These are phyloP conservation scores for Tricholoma bakamatsutake DNA, from an alignment of 768 basidiomycete genomes.

Conservation along the genomic window DNA sequence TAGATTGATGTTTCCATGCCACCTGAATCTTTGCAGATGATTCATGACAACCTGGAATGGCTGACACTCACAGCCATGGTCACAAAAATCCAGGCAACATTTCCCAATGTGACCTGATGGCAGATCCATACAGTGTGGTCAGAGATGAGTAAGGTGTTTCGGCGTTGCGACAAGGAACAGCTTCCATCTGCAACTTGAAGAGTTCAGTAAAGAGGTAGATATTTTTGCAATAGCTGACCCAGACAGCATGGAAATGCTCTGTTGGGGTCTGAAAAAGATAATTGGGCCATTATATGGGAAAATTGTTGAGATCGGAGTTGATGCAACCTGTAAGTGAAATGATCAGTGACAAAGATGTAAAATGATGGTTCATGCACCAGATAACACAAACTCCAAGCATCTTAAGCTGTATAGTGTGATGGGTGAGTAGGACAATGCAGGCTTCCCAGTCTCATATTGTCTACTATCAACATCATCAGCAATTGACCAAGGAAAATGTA, in stretches of 20 bases:
- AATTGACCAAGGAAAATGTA: too few species aligned
- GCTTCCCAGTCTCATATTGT: too few species aligned
- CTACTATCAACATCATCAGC: too few species aligned
- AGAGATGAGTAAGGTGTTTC: constrained; percentile 20
- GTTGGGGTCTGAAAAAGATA: constrained; percentile 17
- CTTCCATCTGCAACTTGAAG: constrained; percentile 16
- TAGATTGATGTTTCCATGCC: background rate
- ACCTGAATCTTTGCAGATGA: too few species aligned
- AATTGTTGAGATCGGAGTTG: constrained; percentile 14
- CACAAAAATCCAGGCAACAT: constrained; percentile 26
- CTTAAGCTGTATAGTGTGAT: too few species aligned
- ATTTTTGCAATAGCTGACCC: constrained; percentile 11
- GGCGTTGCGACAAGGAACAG: constrained; percentile 18
- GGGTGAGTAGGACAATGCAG: too few species aligned
- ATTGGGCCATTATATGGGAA: constrained; percentile 6
- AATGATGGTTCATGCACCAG: too few species aligned
- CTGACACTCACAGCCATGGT: constrained; percentile 23
- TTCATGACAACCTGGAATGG: background rate
- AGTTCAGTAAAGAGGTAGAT: constrained; percentile 6
- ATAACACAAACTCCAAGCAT: too few species aligned
- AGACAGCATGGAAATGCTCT: constrained; percentile 16
- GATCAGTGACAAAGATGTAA: background rate
- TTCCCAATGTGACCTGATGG: constrained; percentile 18
- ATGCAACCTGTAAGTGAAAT: constrained; percentile 17
- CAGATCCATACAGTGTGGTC: constrained; percentile 23